Evolutionary conservation across 768 basidiomycete species (phyloP), one percentile per base, ranked within the genome.

Genomic region (Pleurotus pulmonarius): DNA sequence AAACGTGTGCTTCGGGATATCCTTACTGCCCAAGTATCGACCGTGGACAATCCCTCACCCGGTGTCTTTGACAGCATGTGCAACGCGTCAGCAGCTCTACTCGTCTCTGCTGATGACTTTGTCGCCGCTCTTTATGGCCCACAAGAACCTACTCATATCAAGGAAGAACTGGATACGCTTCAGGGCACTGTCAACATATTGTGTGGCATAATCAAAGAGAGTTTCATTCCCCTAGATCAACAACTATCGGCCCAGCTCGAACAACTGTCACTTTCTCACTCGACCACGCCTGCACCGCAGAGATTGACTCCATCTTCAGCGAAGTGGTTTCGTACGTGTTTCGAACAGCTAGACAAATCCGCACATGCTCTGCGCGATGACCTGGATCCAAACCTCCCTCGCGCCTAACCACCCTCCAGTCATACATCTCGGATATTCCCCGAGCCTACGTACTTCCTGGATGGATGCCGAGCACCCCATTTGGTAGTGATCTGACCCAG

Each of bases 291-390:
- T 9, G n/a, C 41, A 8, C 37, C 43, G 8, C 43, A 39, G n/a
- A 34, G 9, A 34, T 20, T 45, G 16, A 22, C 16, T 4, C 20
- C 44, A 55, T 75, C 78, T 25, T 66, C 72, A 15, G 69, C 68
- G 55, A 83, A 76, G 63, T 89, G 89, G 87, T 87, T 87, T 63
- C 74, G 77, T 46, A 75, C 77, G 9, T 90, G 87, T 65, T 81
- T 88, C 61, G 72, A 75, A 49, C 86, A 90, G 64, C 77, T 89
- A 62, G 67, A 73, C 58, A 82, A 79, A 61, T 67, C 74, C 20
- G 69, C 66, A 55, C 57, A 68, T 44, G 67, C 59, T 46, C 55
- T 77, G 46, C 56, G 60, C 29, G 66, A 61, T 8, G 65, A 64
- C 37, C 60, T 75, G 38, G 61, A 65, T 49, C 59, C 53, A 54